Percentiles rank a stretch among this genome's conserved stretches.
phyloP scores from a whole-genome alignment of 2,329 filamentous ascomycete species.

The Trichoderma endophyticum region DNA sequence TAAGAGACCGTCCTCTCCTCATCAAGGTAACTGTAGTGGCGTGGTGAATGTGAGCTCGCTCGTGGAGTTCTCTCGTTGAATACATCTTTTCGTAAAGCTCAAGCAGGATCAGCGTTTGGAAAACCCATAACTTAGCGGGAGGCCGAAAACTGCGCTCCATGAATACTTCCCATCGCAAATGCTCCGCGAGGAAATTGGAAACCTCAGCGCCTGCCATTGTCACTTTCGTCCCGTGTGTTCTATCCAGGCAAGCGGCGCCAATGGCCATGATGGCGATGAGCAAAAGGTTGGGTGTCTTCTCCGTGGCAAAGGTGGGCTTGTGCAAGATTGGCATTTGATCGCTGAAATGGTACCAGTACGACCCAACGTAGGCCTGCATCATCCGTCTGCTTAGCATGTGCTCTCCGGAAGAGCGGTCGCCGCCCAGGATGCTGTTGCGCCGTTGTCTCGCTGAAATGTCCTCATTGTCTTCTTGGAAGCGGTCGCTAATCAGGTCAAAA shows the following conservation, averaged over 20 bases:
- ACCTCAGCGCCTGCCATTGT: slow-evolving; percentile 77
- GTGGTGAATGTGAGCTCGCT: slow-evolving; percentile 94
- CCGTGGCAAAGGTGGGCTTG: slow-evolving; percentile 86
- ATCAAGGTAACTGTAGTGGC: slow-evolving; percentile 93
- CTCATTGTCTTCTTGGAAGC: slow-evolving; percentile 73
- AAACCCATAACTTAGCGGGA: slow-evolving; percentile 92
- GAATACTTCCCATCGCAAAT: slow-evolving; percentile 94
- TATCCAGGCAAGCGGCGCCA: slow-evolving; percentile 85
- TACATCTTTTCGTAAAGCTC: slow-evolving; percentile 99
- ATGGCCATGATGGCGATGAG: slow-evolving; percentile 89
- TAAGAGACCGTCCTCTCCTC: slow-evolving; percentile 86
- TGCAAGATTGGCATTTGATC: slow-evolving; percentile 93
- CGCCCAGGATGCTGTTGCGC: slow-evolving; percentile 74
- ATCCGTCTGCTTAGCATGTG: slow-evolving; percentile 80
- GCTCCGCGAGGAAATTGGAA: slow-evolving; percentile 87
- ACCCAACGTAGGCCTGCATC: slow-evolving; percentile 93
- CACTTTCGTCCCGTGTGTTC: slow-evolving; percentile 69
- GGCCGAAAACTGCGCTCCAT: slow-evolving; percentile 86
- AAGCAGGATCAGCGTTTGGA: slow-evolving; percentile 82
- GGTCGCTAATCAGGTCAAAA: slow-evolving; percentile 73
- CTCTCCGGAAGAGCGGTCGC: slow-evolving; percentile 63
- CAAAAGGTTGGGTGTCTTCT: slow-evolving; percentile 79
- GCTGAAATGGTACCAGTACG: slow-evolving; percentile 94
- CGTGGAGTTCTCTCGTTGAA: slow-evolving; percentile 84
- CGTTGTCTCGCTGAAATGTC: slow-evolving; percentile 70